Conservation (phyloP, 1,139 yeast species). For the Saccharomyces hybrid region DNA sequence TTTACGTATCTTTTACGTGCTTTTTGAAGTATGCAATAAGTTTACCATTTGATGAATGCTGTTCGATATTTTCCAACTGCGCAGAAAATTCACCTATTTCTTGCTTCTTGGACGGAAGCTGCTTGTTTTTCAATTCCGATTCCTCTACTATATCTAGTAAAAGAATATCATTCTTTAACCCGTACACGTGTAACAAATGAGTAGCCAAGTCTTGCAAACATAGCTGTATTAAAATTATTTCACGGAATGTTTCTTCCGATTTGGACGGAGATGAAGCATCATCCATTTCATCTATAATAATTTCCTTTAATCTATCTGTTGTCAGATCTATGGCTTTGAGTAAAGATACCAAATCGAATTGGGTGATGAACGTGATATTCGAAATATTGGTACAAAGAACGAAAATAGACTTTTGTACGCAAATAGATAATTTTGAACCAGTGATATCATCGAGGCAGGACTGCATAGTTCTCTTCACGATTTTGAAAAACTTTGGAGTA, state of each 20-base stretch:
- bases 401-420: conserved; percentile 10
- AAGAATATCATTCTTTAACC: conserved; percentile 12
- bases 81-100: not conserved
- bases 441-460: conserved; percentile 10
- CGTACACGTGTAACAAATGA: conserved; percentile 12
- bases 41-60: not conserved
- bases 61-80: not conserved
- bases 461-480: conserved; percentile 14
- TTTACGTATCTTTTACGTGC: not conserved
- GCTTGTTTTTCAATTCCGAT: conserved; percentile 12
- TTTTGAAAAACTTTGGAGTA: conserved; percentile 15
- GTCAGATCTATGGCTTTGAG: conserved; percentile 18
- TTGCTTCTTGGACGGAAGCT: conserved; percentile 3
- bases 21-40: not conserved
- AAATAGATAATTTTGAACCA: conserved; percentile 2
- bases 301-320: conserved; percentile 23
- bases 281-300: conserved; percentile 14
- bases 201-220: conserved; percentile 10
- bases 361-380: conserved; percentile 15
- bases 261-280: not conserved
- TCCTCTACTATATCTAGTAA: conserved; percentile 10
- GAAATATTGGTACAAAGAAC: conserved; percentile 22
- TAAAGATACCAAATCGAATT: conserved; percentile 17
- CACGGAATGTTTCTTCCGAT: not conserved
- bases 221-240: conserved; percentile 7